These are phyloP conservation scores for Cinnamomum chago DNA, from an alignment of 164 flowering plant genomes.

Conservation along the genomic window DNA sequence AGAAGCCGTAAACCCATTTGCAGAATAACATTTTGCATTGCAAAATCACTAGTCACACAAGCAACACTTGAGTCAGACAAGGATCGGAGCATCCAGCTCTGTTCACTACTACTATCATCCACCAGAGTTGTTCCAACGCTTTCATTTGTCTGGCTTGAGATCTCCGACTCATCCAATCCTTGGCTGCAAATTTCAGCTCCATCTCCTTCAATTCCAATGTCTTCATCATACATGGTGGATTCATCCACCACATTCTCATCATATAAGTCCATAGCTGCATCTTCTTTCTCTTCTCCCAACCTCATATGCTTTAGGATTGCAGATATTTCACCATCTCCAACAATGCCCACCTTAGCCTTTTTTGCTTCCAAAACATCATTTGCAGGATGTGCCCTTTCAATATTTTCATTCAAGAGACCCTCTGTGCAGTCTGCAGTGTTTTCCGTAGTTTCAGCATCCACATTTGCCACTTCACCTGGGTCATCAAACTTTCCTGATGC, in stretches of 20 bases:
- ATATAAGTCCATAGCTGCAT: conserved; percentile 7
- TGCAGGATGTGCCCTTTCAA: conserved; percentile 16
- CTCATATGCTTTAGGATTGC: conserved; percentile 47
- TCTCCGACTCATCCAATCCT: conserved; percentile 41
- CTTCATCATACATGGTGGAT: conserved; percentile 7
- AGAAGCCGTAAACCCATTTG: conserved; percentile 92
- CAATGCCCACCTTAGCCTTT: not conserved
- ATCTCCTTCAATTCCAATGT: conserved; percentile 22
- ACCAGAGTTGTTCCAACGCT: conserved; percentile 38
- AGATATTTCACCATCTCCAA: conserved; percentile 30
- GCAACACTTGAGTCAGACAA: conserved; percentile 92
- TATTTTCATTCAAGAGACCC: conserved; percentile 9
- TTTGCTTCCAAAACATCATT: not conserved
- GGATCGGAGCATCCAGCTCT: conserved; percentile 81
- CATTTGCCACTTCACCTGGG: conserved; percentile 19
- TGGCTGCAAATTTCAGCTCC: conserved; percentile 24
- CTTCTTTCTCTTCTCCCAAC: conserved; percentile 39
- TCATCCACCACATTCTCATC: conserved; percentile 5
- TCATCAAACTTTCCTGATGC: conserved; percentile 37
- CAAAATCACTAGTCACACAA: conserved; percentile 87
- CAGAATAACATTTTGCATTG: conserved; percentile 96
- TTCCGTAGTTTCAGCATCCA: conserved; percentile 6
- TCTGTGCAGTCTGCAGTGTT: not conserved
- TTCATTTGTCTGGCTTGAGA: conserved; percentile 43
- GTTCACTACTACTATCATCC: conserved; percentile 75